phyloP scores from a whole-genome alignment of 495 filamentous ascomycete genomes.

The Penicillium parvum region DNA sequence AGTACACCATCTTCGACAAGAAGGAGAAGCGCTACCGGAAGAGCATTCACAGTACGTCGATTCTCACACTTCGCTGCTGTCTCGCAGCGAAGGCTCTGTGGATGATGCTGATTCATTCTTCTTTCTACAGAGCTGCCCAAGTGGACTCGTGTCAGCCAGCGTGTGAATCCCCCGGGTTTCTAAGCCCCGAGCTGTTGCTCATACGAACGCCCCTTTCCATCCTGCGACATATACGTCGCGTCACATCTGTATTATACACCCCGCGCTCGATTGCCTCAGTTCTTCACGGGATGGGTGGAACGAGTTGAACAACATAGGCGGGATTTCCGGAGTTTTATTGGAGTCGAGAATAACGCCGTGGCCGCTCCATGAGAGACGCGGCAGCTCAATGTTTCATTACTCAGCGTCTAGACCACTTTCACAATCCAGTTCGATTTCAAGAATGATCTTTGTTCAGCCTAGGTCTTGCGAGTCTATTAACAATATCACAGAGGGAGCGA shows the following conservation, averaged over 20 bases:
- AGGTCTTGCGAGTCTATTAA: conserved; percentile 6
- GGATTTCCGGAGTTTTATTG: conserved; percentile 39
- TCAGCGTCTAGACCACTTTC: conserved; percentile 21
- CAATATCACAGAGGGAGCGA: conserved; percentile 4
- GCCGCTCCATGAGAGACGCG: conserved; percentile 11
- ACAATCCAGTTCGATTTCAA: conserved; percentile 19
- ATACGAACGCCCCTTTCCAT: conserved; percentile 6
- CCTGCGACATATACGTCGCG: conserved; percentile 7
- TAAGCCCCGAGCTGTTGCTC: conserved; percentile 39
- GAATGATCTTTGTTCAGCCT: conserved; percentile 1
- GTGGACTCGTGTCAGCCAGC: conserved; percentile 91
- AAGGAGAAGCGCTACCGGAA: conserved; percentile 95
- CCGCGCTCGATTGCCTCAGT: conserved; percentile 1
- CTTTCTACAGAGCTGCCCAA: conserved; percentile 73
- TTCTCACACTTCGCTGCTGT: neutral
- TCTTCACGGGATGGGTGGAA: neutral
- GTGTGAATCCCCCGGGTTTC: conserved; percentile 90
- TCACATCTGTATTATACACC: conserved; percentile 35
- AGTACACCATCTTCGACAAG: conserved; percentile 96
- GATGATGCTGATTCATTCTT: conserved; percentile 1
- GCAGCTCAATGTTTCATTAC: conserved; percentile 28
- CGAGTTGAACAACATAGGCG: conserved; percentile 22
- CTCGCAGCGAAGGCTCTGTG: neutral
- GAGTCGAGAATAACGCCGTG: conserved; percentile 28
- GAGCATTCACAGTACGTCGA: conserved; percentile 87